Conservation (phyloP, 2,329 filamentous ascomycete species). For the Dryadomyces quercus-mongolicae region DNA sequence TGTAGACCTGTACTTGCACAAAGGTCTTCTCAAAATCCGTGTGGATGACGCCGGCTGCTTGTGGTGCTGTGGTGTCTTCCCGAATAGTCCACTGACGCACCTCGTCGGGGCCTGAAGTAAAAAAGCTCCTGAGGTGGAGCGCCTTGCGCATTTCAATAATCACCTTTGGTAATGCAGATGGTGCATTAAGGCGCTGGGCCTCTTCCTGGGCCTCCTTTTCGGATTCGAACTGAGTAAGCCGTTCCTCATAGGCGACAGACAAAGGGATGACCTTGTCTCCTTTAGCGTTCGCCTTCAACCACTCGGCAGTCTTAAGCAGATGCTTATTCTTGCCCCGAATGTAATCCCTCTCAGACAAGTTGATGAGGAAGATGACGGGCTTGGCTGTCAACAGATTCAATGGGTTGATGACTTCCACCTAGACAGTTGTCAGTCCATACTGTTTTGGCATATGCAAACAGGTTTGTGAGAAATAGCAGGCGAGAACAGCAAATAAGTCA, state of each 20-base stretch:
- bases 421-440: neutral
- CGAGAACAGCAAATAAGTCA: constrained; percentile 37
- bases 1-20: constrained; percentile 92
- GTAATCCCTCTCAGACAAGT: constrained; percentile 93
- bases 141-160: constrained; percentile 87
- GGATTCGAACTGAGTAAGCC: constrained; percentile 66
- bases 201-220: constrained; percentile 72
- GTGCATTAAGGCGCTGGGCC: constrained; percentile 75
- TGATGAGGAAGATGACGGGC: constrained; percentile 93
- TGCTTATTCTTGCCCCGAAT: constrained; percentile 99
- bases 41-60: constrained; percentile 95
- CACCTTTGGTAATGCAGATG: constrained; percentile 84
- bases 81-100: constrained; percentile 98
- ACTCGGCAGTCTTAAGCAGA: constrained; percentile 82
- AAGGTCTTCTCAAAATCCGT: constrained; percentile 99
- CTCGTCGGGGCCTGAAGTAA: constrained; percentile 91
- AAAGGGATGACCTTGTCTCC: constrained; percentile 68
- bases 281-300: constrained; percentile 82
- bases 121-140: constrained; percentile 86
- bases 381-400: constrained; percentile 92
- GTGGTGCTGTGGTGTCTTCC: constrained; percentile 91
- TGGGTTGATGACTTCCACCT: constrained; percentile 98
- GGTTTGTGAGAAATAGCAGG: neutral
- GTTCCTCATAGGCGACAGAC: constrained; percentile 87
- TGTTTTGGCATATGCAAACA: neutral